phyloP scores from a whole-genome alignment of 352 stramenopile genomes.

The Phytophthora niederhauseri region DNA sequence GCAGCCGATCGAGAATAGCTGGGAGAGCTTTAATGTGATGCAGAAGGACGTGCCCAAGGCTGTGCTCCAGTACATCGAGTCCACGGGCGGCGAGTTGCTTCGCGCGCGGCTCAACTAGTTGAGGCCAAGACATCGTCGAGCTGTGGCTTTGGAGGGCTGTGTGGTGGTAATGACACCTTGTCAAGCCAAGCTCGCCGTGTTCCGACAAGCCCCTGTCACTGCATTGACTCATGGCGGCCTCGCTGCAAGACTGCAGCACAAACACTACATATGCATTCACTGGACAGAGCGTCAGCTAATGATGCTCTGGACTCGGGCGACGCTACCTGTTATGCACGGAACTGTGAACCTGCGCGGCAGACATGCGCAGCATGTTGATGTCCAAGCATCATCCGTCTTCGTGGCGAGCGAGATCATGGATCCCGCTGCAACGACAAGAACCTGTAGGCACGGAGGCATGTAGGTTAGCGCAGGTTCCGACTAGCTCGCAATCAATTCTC shows the following conservation, averaged over 20 bases:
- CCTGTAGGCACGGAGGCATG: not conserved
- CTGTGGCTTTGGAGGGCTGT: conserved; percentile 11
- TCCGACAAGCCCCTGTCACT: not conserved
- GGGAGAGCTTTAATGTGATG: not conserved
- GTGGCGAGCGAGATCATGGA: not conserved
- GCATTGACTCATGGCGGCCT: not conserved
- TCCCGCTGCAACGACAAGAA: not conserved
- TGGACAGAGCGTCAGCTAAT: not conserved
- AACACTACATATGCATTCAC: not conserved
- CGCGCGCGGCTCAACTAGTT: not conserved
- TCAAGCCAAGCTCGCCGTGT: not conserved
- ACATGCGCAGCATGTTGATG: not conserved
- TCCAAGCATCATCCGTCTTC: not conserved
- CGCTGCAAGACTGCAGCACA: not conserved
- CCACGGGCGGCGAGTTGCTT: not conserved
- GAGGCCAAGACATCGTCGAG: not conserved
- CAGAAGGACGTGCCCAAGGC: conserved; percentile 5
- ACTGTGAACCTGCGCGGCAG: not conserved
- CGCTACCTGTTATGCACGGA: not conserved
- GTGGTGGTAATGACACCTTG: not conserved
- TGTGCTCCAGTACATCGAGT: conserved; percentile 1
- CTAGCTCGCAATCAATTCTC: not conserved
- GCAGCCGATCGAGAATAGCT: conserved; percentile 1
- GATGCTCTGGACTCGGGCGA: not conserved
- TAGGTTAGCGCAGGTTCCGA: not conserved